phyloP scores from a whole-genome alignment of 78 protist species.

The Emiliania huxleyi region DNA sequence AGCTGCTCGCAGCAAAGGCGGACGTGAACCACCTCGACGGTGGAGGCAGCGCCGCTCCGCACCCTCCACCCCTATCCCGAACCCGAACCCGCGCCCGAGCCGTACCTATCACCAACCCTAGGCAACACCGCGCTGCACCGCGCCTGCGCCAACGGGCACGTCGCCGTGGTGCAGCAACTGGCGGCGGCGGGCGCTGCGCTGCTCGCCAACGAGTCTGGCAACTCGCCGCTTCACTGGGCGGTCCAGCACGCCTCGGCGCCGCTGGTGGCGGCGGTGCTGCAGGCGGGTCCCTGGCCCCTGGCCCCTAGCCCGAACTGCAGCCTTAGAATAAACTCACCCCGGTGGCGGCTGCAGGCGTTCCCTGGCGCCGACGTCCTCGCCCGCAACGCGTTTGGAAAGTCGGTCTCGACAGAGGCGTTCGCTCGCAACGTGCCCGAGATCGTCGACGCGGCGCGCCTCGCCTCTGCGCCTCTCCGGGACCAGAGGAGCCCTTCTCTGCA shows the following conservation, averaged over 20 bases:
- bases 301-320: too few species aligned
- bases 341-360: background rate
- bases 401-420: background rate
- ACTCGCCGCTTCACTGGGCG: constrained; percentile 40
- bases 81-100: too few species aligned
- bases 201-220: background rate
- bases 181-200: background rate
- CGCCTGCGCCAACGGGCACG: constrained; percentile 36
- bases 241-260: background rate
- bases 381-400: background rate
- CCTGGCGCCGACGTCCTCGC: background rate
- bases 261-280: background rate
- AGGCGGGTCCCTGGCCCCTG: too few species aligned
- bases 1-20: background rate
- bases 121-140: constrained; percentile 28
- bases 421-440: background rate
- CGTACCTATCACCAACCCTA: too few species aligned
- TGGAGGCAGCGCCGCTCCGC: constrained; percentile 14
- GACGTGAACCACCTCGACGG: background rate
- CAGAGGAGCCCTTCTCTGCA: too few species aligned
- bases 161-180: background rate
- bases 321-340: too few species aligned
- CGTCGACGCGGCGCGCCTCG: background rate
- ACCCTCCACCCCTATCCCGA: too few species aligned
- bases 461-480: too few species aligned